These are phyloP conservation scores for Syzygium jambos DNA, from an alignment of 345 rosid genomes.

Conservation along the genomic window DNA sequence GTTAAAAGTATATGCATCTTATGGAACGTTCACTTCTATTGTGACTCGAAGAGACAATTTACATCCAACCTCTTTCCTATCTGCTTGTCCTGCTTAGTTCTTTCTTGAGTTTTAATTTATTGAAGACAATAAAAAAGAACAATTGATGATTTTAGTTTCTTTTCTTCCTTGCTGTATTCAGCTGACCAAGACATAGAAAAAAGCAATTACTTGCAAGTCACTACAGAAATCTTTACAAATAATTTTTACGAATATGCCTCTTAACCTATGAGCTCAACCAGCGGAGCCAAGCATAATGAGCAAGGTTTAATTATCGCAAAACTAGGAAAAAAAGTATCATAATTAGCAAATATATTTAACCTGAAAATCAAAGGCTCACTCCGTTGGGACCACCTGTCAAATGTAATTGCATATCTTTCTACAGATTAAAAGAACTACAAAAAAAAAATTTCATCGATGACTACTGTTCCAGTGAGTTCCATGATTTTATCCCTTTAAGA, in stretches of 20 bases:
- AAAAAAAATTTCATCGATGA: not conserved
- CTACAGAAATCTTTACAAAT: not conserved
- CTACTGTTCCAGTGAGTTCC: too few relatives aligned
- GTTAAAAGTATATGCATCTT: not conserved
- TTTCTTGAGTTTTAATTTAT: not conserved
- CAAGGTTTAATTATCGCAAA: not conserved
- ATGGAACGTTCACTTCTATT: not conserved
- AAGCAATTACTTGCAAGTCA: not conserved
- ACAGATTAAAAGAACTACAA: not conserved
- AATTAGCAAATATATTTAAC: not conserved
- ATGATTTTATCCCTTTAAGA: not conserved
- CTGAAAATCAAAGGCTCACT: not conserved
- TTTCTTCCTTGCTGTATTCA: not conserved
- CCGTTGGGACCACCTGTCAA: not conserved
- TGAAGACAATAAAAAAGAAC: not conserved
- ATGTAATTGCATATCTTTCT: not conserved
- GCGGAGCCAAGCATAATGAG: not conserved
- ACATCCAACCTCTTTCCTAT: not conserved
- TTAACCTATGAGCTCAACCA: not conserved
- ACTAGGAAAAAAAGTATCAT: not conserved
- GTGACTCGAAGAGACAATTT: not conserved
- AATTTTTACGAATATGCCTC: fast-evolving
- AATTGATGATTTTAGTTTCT: not conserved
- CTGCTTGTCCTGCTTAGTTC: not conserved
- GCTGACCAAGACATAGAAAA: not conserved